These are phyloP conservation scores for Kwoniella dendrophila DNA, from an alignment of 768 basidiomycete genomes.

Conservation along the genomic window DNA sequence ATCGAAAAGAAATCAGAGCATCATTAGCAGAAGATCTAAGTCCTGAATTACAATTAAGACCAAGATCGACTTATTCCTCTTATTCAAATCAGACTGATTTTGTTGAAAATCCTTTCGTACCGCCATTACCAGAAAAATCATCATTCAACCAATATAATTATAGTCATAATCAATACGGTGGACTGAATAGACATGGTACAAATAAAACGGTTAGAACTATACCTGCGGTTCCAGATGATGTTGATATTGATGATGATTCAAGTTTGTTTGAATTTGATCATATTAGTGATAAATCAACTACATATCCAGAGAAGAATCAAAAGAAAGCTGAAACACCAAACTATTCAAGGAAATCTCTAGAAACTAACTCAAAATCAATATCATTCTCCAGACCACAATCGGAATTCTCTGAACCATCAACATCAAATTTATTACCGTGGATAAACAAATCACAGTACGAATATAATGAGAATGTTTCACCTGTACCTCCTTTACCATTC, in stretches of 20 bases:
- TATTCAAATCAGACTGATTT: too few species aligned
- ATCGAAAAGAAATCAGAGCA: slow-evolving; percentile 12
- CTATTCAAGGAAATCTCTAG: too few species aligned
- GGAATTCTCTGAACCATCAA: slow-evolving; percentile 13
- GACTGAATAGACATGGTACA: slow-evolving; percentile 8
- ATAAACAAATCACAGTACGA: slow-evolving; percentile 23
- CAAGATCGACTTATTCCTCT: too few species aligned
- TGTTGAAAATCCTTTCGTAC: slow-evolving; percentile 22
- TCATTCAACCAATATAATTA: background rate
- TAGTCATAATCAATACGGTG: background rate
- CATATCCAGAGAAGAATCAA: too few species aligned
- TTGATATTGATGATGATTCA: slow-evolving; percentile 6
- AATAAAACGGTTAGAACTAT: slow-evolving; percentile 9
- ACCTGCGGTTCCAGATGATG: slow-evolving; percentile 9
- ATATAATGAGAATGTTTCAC: background rate
- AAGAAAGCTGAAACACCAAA: too few species aligned
- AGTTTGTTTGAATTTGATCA: background rate
- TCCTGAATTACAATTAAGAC: too few species aligned
- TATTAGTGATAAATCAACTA: too few species aligned
- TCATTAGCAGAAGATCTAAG: slow-evolving; percentile 13
- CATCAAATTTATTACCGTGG: slow-evolving; percentile 24
- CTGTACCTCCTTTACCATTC: background rate
- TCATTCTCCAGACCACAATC: slow-evolving; percentile 18
- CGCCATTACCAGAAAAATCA: slow-evolving; percentile 8
- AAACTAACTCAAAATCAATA: too few species aligned